phyloP scores from a whole-genome alignment of 345 rosid genomes.

The Aegle marmelos region DNA sequence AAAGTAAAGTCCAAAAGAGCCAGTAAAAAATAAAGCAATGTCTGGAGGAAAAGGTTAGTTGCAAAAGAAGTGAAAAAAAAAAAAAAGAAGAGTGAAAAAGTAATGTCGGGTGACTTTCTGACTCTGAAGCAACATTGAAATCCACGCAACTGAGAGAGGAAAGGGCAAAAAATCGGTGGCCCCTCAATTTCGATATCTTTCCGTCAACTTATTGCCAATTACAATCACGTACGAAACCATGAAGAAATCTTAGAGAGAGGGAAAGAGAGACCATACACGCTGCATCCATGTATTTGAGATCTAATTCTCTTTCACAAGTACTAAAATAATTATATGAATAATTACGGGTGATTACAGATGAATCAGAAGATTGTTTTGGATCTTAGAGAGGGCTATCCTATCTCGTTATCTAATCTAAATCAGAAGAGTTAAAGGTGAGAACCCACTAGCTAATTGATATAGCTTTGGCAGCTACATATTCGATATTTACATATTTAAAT shows the following conservation, averaged over 20 bases:
- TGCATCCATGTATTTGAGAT: background rate
- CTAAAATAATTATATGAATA: background rate
- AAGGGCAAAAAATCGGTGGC: conserved; percentile 1
- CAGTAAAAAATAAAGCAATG: background rate
- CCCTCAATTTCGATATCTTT: background rate
- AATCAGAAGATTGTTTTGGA: background rate
- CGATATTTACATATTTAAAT: background rate
- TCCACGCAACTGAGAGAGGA: conserved; percentile 27
- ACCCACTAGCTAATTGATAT: background rate
- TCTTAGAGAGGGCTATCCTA: background rate
- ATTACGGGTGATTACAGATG: background rate
- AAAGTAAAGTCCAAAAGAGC: background rate
- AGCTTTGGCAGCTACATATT: background rate
- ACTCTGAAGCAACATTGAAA: conserved; percentile 48
- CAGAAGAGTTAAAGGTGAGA: background rate
- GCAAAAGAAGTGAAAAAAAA: background rate
- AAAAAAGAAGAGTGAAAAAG: background rate
- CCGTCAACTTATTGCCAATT: background rate
- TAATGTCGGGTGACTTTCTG: conserved; percentile 38
- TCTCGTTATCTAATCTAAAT: background rate
- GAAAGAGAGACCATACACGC: background rate
- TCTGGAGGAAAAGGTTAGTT: background rate
- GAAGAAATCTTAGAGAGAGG: background rate
- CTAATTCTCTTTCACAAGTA: background rate
- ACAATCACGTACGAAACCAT: conserved; percentile 28